Conservation (phyloP, 768 basidiomycete species). For the Boletus patriciae region DNA sequence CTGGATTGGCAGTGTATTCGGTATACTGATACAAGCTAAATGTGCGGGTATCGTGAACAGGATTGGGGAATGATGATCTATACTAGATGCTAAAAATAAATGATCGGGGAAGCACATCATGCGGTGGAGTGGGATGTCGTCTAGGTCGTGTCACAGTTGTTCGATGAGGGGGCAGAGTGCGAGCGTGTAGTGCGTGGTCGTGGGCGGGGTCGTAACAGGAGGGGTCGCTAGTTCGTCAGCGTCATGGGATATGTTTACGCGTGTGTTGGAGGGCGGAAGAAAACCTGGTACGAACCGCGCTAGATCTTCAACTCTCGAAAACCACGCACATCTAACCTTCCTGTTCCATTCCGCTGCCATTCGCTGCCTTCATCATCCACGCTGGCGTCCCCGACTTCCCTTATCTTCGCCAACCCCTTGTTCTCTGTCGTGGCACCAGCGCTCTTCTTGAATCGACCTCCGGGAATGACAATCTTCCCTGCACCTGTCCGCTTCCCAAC, state of each 20-base stretch:
- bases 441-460: constrained; percentile 49
- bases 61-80: constrained; percentile 25
- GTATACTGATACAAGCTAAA: constrained; percentile 31
- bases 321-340: constrained; percentile 72
- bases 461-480: constrained; percentile 64
- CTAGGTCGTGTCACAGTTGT: constrained; percentile 8
- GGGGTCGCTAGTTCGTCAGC: constrained; percentile 11
- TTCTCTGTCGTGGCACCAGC: constrained; percentile 3
- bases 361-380: constrained; percentile 40
- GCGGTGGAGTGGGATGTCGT: constrained; percentile 4
- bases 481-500: constrained; percentile 36
- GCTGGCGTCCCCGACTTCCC: constrained; percentile 23
- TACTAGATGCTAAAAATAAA: constrained; percentile 30
- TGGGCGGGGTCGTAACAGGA: constrained; percentile 5
- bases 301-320: constrained; percentile 77
- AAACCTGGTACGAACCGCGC: constrained; percentile 2
- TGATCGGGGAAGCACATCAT: constrained; percentile 10
- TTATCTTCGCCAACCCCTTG: constrained; percentile 20
- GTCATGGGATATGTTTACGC: background rate
- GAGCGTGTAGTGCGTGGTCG: background rate
- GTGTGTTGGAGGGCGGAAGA: background rate
- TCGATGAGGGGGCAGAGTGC: constrained; percentile 8
- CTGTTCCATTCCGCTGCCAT: constrained; percentile 70
- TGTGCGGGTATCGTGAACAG: constrained; percentile 29
- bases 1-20: constrained; percentile 6